Evolutionary conservation across 805 yeast genomes (phyloP).

Genomic region (Pichia kluyveri): DNA sequence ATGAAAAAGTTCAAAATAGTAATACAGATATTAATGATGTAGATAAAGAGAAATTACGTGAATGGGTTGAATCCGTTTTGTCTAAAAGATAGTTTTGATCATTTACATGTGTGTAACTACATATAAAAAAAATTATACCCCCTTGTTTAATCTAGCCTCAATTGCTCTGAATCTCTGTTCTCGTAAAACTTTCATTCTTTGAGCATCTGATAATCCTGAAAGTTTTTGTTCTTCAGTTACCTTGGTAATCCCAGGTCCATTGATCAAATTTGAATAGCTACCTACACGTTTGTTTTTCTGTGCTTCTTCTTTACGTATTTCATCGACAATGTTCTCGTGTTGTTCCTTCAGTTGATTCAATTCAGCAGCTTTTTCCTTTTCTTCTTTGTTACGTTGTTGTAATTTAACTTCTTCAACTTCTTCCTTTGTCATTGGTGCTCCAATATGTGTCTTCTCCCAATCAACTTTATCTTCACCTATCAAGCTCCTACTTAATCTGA

Average conservation of each 20-base stretch:
- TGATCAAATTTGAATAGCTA: background rate
- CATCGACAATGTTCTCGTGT: constrained; percentile 6
- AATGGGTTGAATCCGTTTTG: constrained; percentile 6
- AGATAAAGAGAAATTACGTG: constrained; percentile 5
- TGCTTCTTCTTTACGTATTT: background rate
- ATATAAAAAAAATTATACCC: background rate
- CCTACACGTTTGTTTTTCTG: background rate
- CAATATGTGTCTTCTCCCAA: constrained; percentile 51
- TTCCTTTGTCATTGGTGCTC: constrained; percentile 48
- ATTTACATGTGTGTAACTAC: no score
- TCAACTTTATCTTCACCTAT: constrained; percentile 68
- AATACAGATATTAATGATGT: constrained; percentile 2
- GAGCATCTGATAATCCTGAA: constrained; percentile 63
- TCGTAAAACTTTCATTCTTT: constrained; percentile 70
- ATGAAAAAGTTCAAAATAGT: constrained; percentile 18
- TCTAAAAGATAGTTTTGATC: background rate
- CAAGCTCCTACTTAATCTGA: constrained; percentile 57
- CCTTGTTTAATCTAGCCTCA: constrained; percentile 61
- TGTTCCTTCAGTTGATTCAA: constrained; percentile 1
- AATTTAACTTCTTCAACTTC: constrained; percentile 32
- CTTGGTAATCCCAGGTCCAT: constrained; percentile 1
- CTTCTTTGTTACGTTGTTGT: background rate
- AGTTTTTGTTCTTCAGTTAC: constrained; percentile 34
- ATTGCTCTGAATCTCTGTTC: constrained; percentile 96
- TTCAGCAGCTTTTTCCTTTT: constrained; percentile 3